Percentiles rank a stretch among this genome's conserved stretches.
Evolutionary conservation across 2,329 filamentous ascomycete genomes (phyloP).

Genomic region (Pyrenophora teres): DNA sequence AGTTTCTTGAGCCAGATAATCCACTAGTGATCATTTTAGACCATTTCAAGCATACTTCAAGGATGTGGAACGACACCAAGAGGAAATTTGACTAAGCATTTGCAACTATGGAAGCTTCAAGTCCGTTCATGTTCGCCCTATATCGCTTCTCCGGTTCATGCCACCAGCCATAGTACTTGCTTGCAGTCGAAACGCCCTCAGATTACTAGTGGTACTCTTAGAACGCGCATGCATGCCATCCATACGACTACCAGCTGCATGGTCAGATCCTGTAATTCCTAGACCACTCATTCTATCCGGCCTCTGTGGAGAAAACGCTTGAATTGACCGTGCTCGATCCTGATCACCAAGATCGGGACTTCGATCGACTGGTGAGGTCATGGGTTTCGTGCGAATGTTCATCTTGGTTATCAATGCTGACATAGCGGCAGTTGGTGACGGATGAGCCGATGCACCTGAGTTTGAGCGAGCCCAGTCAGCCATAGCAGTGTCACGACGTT

Average conservation of each 20-base stretch:
- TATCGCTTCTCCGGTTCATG: slow-evolving; percentile 1
- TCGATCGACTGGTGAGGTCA: background rate
- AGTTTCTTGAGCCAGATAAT: too few relatives aligned
- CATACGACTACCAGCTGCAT: background rate
- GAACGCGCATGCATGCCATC: background rate
- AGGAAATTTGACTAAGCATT: too few relatives aligned
- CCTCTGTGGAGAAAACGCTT: background rate
- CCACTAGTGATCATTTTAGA: too few relatives aligned
- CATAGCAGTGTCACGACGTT: background rate
- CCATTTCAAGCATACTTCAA: too few relatives aligned
- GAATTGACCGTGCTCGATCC: background rate
- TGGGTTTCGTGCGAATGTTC: background rate
- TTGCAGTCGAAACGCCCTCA: slow-evolving; percentile 1
- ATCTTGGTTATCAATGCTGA: slow-evolving; percentile 1
- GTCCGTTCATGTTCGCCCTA: background rate
- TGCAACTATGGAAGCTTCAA: background rate
- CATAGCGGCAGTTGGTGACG: background rate
- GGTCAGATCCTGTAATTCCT: background rate
- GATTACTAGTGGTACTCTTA: slow-evolving; percentile 1
- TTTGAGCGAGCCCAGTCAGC: background rate
- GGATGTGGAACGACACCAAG: too few relatives aligned
- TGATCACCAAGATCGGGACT: background rate
- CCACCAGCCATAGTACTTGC: slow-evolving; percentile 1
- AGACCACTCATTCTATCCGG: slow-evolving; percentile 1
- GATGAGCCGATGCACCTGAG: background rate